phyloP scores from a whole-genome alignment of 176 grass and related monocot genomes.

The Aegilops speltoides region DNA sequence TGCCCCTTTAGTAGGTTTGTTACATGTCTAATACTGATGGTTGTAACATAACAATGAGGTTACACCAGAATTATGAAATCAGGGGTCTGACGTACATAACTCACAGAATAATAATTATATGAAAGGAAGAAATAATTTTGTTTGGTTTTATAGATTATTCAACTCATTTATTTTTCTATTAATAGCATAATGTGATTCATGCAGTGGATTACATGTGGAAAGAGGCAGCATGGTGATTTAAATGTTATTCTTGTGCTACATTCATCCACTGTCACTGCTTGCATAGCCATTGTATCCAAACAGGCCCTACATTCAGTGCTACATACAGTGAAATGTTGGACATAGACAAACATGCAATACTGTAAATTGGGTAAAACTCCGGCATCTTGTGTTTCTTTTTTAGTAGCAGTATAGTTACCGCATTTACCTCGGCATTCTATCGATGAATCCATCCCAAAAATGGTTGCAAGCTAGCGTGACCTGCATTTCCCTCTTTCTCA shows the following conservation, averaged over 20 bases:
- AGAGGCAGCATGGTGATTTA: neutral
- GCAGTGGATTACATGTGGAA: neutral
- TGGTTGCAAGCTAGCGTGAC: too few species aligned
- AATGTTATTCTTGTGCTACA: neutral
- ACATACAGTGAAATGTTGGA: too few species aligned
- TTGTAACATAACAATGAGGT: neutral
- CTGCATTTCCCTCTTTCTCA: too few species aligned
- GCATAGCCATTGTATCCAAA: too few species aligned
- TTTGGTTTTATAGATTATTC: neutral
- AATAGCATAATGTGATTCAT: neutral
- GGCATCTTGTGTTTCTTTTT: too few species aligned
- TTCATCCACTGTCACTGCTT: too few species aligned
- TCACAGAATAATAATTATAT: neutral
- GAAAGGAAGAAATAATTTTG: neutral
- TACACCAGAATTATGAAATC: neutral
- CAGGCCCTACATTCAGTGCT: too few species aligned
- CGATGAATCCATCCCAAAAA: too few species aligned
- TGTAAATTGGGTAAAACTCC: too few species aligned
- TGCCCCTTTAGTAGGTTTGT: neutral
- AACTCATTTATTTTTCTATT: neutral
- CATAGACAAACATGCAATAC: too few species aligned
- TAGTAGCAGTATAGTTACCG: too few species aligned
- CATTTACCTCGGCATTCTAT: too few species aligned
- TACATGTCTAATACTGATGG: neutral
- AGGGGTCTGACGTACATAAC: neutral